Percentiles rank a stretch among this genome's conserved stretches.
Evolutionary conservation across 2,329 filamentous ascomycete genomes (phyloP).

Genomic region (Scytalidium sp.): DNA sequence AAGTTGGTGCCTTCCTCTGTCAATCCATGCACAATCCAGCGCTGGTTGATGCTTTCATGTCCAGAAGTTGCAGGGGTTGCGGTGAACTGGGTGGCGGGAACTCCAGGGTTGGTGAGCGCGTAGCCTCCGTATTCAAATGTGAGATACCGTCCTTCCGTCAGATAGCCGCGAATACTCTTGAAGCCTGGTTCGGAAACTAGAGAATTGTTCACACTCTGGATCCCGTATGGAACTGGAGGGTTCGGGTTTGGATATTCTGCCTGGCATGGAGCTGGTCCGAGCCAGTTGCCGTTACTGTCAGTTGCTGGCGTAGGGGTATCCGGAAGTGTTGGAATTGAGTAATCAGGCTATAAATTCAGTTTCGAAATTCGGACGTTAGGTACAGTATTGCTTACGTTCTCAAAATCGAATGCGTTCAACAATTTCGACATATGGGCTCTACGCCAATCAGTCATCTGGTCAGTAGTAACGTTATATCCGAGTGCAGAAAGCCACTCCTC

Average conservation of each 20-base stretch:
- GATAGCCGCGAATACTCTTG: slow-evolving; percentile 46
- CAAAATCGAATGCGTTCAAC: slow-evolving; percentile 42
- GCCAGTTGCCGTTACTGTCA: slow-evolving; percentile 38
- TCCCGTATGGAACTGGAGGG: slow-evolving; percentile 46
- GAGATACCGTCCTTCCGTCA: slow-evolving; percentile 55
- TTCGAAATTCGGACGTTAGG: not conserved
- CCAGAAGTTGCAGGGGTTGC: slow-evolving; percentile 22
- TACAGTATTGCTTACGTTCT: slow-evolving; percentile 9
- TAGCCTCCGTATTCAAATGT: slow-evolving; percentile 42
- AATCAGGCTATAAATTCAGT: slow-evolving; percentile 35
- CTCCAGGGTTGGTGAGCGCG: slow-evolving; percentile 34
- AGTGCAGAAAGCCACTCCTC: slow-evolving; percentile 43
- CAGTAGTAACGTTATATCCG: slow-evolving; percentile 33
- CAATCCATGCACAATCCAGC: slow-evolving; percentile 46
- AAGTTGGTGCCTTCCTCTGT: slow-evolving; percentile 27
- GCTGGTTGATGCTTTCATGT: slow-evolving; percentile 39
- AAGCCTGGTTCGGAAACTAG: slow-evolving; percentile 46
- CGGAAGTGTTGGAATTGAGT: slow-evolving; percentile 42
- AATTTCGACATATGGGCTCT: slow-evolving; percentile 45
- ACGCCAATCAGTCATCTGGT: slow-evolving; percentile 42
- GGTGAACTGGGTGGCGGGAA: slow-evolving; percentile 2
- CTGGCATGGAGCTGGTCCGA: slow-evolving; percentile 43
- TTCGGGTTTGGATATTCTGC: slow-evolving; percentile 31
- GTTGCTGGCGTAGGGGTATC: slow-evolving; percentile 37
- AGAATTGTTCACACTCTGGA: slow-evolving; percentile 33